phyloP scores from a whole-genome alignment of 1,284 basidiomycete genomes.

The Rhizoctonia solani region DNA sequence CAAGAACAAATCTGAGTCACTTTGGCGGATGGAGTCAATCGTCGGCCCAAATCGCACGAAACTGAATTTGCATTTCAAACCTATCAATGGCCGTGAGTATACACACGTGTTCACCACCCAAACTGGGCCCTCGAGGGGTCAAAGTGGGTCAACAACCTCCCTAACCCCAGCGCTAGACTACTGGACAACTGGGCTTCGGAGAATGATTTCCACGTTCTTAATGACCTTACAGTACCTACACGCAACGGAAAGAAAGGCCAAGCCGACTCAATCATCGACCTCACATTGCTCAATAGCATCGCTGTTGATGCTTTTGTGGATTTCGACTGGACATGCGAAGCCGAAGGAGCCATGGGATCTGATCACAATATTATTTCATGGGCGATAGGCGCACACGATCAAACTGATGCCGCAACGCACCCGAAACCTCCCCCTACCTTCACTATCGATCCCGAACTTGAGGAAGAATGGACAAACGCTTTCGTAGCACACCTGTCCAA shows the following conservation, averaged over 20 bases:
- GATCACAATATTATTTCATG: slow-evolving; percentile 1
- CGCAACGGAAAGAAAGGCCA: background rate
- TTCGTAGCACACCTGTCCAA: no score
- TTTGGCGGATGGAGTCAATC: no score
- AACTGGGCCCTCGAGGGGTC: no score
- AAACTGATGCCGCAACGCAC: background rate
- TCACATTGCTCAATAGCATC: background rate
- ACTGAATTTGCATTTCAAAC: slow-evolving; percentile 28
- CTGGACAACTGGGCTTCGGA: slow-evolving; percentile 24
- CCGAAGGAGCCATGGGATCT: no score
- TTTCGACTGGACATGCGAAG: background rate
- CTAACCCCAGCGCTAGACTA: background rate
- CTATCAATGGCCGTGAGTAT: background rate
- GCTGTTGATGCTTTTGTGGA: background rate
- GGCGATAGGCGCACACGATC: background rate
- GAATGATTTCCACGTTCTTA: background rate
- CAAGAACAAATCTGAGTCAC: slow-evolving; percentile 9
- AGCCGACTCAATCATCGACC: slow-evolving; percentile 20
- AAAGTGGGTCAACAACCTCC: no score
- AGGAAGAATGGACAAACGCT: no score
- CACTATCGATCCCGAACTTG: background rate
- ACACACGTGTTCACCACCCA: no score
- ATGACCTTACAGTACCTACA: background rate
- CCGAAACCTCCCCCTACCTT: background rate
- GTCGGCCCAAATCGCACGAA: slow-evolving; percentile 29